Evolutionary conservation across 2,329 filamentous ascomycete species (phyloP).

Genomic region (Cucurbitaria berberidis): DNA sequence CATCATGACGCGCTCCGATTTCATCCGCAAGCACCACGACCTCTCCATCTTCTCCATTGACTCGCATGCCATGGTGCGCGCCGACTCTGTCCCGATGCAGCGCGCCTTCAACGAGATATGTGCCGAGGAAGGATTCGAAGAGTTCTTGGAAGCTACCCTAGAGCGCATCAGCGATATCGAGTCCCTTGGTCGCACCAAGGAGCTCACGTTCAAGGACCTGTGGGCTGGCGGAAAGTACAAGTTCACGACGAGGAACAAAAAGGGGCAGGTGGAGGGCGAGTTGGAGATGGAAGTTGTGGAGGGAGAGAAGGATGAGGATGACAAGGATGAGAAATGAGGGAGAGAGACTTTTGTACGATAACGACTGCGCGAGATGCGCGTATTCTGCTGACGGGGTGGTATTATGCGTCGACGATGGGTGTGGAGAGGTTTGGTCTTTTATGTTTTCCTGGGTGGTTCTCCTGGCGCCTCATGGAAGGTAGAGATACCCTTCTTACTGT

Average conservation of each 20-base stretch:
- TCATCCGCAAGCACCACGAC: constrained; percentile 90
- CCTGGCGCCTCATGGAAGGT: background rate
- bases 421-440: background rate
- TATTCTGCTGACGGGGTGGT: background rate
- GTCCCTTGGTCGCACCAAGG: constrained; percentile 88
- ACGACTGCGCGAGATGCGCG: background rate
- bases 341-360: background rate
- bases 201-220: constrained; percentile 93
- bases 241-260: constrained; percentile 37
- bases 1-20: constrained; percentile 95
- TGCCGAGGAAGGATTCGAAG: constrained; percentile 74
- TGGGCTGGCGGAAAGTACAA: constrained; percentile 81
- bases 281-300: constrained; percentile 43
- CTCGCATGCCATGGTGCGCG: constrained; percentile 81
- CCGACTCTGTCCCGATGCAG: constrained; percentile 96
- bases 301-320: constrained; percentile 34
- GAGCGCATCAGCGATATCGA: constrained; percentile 92
- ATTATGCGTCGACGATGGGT: background rate
- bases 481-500: background rate
- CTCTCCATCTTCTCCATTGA: constrained; percentile 96
- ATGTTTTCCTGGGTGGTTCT: background rate
- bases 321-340: constrained; percentile 17
- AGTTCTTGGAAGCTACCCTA: constrained; percentile 81
- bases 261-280: constrained; percentile 36
- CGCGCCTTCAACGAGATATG: constrained; percentile 88